Evolutionary conservation across 805 yeast species (phyloP).

Genomic region (Wickerhamomyces mucosus): DNA sequence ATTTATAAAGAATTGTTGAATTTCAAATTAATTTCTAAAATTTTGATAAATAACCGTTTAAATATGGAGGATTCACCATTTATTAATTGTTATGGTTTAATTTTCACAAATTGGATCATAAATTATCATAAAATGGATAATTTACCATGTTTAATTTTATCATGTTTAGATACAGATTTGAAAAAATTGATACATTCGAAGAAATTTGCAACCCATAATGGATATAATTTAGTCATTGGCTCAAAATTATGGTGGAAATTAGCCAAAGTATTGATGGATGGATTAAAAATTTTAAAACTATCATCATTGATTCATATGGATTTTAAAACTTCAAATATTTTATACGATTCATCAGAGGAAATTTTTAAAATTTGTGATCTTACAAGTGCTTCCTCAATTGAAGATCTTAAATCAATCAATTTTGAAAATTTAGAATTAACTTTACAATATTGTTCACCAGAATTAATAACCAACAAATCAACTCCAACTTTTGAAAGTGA

Average conservation of each 20-base stretch:
- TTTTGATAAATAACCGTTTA: slow-evolving; percentile 4
- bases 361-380: slow-evolving; percentile 38
- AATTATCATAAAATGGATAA: slow-evolving; percentile 6
- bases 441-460: slow-evolving; percentile 39
- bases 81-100: slow-evolving; percentile 11
- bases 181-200: slow-evolving; percentile 13
- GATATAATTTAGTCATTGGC: slow-evolving; percentile 18
- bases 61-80: slow-evolving; percentile 8
- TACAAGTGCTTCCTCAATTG: slow-evolving; percentile 26
- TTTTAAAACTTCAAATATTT: slow-evolving; percentile 35
- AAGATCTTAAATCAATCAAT: slow-evolving; percentile 11
- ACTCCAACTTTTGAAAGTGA: slow-evolving; percentile 31
- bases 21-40: slow-evolving; percentile 9
- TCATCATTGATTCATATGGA: slow-evolving; percentile 36
- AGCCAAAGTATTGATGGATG: slow-evolving; percentile 18
- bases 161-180: slow-evolving; percentile 13
- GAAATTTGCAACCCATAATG: not conserved
- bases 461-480: slow-evolving; percentile 22
- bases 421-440: slow-evolving; percentile 20
- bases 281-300: slow-evolving; percentile 18
- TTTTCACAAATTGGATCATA: slow-evolving; percentile 8
- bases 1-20: slow-evolving; percentile 15
- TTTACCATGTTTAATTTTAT: slow-evolving; percentile 13
- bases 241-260: slow-evolving; percentile 24
- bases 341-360: slow-evolving; percentile 18